Base-by-base conservation (phyloP, 2,329 filamentous ascomycete species). In the Diaporthe velutina region DNA sequence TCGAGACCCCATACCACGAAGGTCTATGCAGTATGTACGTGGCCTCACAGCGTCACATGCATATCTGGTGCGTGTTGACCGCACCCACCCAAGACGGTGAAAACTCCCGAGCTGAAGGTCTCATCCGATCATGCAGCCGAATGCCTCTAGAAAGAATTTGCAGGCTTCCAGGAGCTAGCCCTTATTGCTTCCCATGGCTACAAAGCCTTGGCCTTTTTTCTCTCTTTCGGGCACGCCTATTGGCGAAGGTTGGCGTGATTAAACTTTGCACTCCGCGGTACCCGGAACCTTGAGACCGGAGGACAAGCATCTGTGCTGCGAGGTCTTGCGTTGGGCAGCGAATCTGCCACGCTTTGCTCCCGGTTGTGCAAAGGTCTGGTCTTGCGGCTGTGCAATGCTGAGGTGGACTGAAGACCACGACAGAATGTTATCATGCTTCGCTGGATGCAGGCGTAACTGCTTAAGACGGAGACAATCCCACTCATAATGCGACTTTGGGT, bases 81-180 rank as follows among this genome's bases (percentile, higher is more conserved):
- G 45, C n/a, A 52, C 35, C 61, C 28, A 22, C 61, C 30, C 19
- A 52, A 67, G 61, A 50, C 30, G 61, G 61, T 52, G 61, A 50
- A 67, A 50, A 50, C 13, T 10, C 42, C 42, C 60, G 60, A 33
- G 42, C 42, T 6, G 33, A 19, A 7, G 61, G 61, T 67, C 45
- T 17, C 45, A 50, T 50, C 58, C 61, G 61, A 67, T 48, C 61
- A 66, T 50, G 61, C 61, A 50, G 61, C 22, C 45, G 61, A 50
- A 67, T 50, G 45, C 42, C 61, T 52, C 61, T 67, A 67, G 61
- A 67, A 67, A 38, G 40, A 52, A 52, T 67, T 52, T 67, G 30
- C 61, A 67, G 22, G 30, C 61, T 52, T 67, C 45, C 30, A 67
- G 45, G 61, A 52, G 28, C 30, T 67, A 52, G 45, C 61, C 28